A percentile compares a stretch with the other conserved stretches of the same genome.
Conservation (phyloP, 2,329 filamentous ascomycete species). For the Phialophora chinensis region DNA sequence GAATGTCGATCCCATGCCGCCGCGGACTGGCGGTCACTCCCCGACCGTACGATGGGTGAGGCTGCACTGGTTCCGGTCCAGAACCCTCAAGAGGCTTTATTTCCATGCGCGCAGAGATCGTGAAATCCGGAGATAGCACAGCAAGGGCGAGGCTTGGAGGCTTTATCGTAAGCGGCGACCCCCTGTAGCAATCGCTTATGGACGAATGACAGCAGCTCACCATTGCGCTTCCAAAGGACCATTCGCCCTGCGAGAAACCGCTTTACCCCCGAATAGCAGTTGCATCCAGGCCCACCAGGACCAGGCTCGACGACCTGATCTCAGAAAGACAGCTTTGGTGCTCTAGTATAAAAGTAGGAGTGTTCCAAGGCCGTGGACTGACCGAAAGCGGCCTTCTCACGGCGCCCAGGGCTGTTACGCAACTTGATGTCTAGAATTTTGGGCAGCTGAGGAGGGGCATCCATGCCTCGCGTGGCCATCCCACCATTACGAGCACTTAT, state of each 20-base stretch:
- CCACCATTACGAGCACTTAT: not conserved
- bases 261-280: slow-evolving; percentile 9
- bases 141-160: not conserved
- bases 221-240: not conserved
- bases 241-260: slow-evolving; percentile 4
- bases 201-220: slow-evolving; percentile 1
- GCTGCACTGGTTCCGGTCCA: not conserved
- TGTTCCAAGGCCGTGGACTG: not conserved
- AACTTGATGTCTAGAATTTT: not conserved
- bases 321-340: not conserved
- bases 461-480: slow-evolving; percentile 4
- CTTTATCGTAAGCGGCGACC: not conserved
- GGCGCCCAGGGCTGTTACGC: not conserved
- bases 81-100: not conserved
- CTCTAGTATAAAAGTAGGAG: not conserved
- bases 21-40: not conserved
- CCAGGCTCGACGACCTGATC: not conserved
- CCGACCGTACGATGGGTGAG: not conserved
- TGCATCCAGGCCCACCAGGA: slow-evolving; percentile 4
- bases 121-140: slow-evolving; percentile 7
- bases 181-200: slow-evolving; percentile 5
- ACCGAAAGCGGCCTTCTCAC: not conserved
- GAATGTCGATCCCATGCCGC: slow-evolving; percentile 9
- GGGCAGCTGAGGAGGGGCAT: not conserved
- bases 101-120: not conserved